Evolutionary conservation across 371 early-diverging fungal species (phyloP).

Genomic region (Thermomucor indicae-seudaticae): DNA sequence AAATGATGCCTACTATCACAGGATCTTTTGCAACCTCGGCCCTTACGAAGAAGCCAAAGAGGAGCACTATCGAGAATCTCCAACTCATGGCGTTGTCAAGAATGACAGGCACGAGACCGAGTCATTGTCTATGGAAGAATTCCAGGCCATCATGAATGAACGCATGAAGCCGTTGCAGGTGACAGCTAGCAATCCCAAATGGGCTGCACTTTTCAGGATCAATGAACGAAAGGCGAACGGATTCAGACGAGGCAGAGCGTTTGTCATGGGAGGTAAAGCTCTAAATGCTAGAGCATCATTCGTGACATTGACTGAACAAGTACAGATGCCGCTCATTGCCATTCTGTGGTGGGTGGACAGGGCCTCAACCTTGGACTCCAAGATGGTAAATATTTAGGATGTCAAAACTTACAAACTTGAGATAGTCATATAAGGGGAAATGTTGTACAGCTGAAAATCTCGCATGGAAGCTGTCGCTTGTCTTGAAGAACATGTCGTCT

Average conservation of each 20-base stretch:
- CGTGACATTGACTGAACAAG: background rate
- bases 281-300: background rate
- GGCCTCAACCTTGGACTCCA: conserved; percentile 43
- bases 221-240: conserved; percentile 43
- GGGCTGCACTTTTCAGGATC: conserved; percentile 27
- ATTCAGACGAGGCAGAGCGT: conserved; percentile 24
- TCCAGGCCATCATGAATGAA: conserved; percentile 3
- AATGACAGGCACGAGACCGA: too few relatives aligned
- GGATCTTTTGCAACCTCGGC: conserved; percentile 5
- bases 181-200: conserved; percentile 3
- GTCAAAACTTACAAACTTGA: background rate
- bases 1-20: conserved; percentile 3
- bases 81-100: conserved; percentile 4
- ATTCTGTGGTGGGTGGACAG: conserved; percentile 36
- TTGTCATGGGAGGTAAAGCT: conserved; percentile 42
- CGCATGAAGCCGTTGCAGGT: conserved; percentile 6
- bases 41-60: conserved; percentile 5
- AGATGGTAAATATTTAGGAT: conserved; percentile 24
- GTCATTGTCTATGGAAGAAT: background rate
- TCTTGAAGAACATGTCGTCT: conserved; percentile 15
- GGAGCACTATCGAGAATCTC: background rate
- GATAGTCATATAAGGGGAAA: background rate
- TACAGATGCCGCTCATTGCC: conserved; percentile 44
- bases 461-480: conserved; percentile 45
- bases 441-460: conserved; percentile 30